phyloP scores from a whole-genome alignment of 2,329 filamentous ascomycete genomes.

The Albophoma yamanashiensis region DNA sequence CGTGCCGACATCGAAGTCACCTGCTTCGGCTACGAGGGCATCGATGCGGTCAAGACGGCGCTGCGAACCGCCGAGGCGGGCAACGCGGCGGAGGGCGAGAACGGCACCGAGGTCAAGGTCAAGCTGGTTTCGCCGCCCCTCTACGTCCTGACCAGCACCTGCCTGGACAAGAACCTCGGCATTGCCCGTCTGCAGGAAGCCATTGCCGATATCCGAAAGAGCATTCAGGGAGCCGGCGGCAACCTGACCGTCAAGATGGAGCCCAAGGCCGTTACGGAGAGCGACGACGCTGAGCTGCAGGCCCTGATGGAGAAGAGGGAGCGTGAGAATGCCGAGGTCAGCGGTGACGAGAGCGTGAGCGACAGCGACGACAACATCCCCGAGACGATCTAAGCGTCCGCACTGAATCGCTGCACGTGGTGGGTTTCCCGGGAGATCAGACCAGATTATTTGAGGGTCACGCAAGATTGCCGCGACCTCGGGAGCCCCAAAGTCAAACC shows the following conservation, averaged over 20 bases:
- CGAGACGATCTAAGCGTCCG: constrained; percentile 23
- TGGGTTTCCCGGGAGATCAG: background rate
- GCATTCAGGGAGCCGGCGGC: constrained; percentile 69
- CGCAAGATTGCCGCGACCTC: background rate
- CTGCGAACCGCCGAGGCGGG: constrained; percentile 83
- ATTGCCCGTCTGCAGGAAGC: constrained; percentile 80
- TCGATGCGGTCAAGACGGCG: constrained; percentile 93
- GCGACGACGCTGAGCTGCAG: constrained; percentile 92
- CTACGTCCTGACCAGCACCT: constrained; percentile 92
- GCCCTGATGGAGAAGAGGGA: constrained; percentile 99
- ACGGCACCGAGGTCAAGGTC: constrained; percentile 93
- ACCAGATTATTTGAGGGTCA: background rate
- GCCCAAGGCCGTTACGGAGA: constrained; percentile 97
- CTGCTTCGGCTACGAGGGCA: constrained; percentile 93
- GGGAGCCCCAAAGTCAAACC: background rate
- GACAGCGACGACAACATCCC: constrained; percentile 79
- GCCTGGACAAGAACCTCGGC: constrained; percentile 81
- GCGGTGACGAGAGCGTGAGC: constrained; percentile 91
- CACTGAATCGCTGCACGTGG: background rate
- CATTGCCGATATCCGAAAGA: constrained; percentile 75
- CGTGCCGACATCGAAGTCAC: constrained; percentile 95
- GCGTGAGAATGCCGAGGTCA: constrained; percentile 95
- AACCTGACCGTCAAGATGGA: constrained; percentile 92
- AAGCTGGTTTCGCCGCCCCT: constrained; percentile 95
- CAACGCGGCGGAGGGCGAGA: constrained; percentile 54